Evolutionary conservation across 2,329 filamentous ascomycete species (phyloP).

Genomic region (Fusarium setosum): DNA sequence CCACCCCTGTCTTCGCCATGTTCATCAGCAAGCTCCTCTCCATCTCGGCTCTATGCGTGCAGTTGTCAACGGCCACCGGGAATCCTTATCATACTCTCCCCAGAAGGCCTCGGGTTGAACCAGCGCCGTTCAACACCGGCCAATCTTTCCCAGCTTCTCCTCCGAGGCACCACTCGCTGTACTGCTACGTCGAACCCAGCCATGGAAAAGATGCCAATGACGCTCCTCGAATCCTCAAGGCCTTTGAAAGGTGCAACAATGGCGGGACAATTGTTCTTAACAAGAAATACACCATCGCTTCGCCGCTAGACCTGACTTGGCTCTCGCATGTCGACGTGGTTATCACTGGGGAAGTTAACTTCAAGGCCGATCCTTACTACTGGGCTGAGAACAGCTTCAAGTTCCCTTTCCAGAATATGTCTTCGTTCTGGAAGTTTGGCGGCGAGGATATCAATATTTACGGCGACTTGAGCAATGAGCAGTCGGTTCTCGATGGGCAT

Average conservation of each 20-base stretch:
- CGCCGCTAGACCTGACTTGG: constrained; percentile 73
- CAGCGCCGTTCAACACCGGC: constrained; percentile 32
- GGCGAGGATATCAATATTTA: constrained; percentile 69
- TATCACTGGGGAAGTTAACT: constrained; percentile 66
- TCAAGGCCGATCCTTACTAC: constrained; percentile 75
- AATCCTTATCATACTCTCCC: constrained; percentile 15
- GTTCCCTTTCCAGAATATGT: constrained; percentile 73
- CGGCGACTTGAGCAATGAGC: constrained; percentile 72
- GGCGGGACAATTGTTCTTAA: constrained; percentile 72
- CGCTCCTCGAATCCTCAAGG: constrained; percentile 31
- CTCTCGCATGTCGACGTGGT: constrained; percentile 72
- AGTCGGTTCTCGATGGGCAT: constrained; percentile 69
- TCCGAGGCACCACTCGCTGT: constrained; percentile 11
- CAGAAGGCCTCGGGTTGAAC: constrained; percentile 28
- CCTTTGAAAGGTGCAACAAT: constrained; percentile 63
- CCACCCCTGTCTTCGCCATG: constrained; percentile 3
- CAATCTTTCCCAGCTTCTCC: constrained; percentile 30
- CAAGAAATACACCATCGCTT: constrained; percentile 70
- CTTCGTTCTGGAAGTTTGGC: constrained; percentile 50
- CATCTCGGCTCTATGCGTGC: constrained; percentile 11
- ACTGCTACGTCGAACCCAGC: constrained; percentile 36
- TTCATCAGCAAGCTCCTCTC: constrained; percentile 23
- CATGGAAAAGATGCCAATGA: constrained; percentile 25
- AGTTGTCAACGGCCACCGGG: constrained; percentile 22
- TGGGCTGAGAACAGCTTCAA: constrained; percentile 75